A percentile compares a stretch with the other conserved stretches of the same genome.
These are phyloP conservation scores for Crassisporium funariophilum DNA, from an alignment of 768 basidiomycete genomes.

Conservation along the genomic window DNA sequence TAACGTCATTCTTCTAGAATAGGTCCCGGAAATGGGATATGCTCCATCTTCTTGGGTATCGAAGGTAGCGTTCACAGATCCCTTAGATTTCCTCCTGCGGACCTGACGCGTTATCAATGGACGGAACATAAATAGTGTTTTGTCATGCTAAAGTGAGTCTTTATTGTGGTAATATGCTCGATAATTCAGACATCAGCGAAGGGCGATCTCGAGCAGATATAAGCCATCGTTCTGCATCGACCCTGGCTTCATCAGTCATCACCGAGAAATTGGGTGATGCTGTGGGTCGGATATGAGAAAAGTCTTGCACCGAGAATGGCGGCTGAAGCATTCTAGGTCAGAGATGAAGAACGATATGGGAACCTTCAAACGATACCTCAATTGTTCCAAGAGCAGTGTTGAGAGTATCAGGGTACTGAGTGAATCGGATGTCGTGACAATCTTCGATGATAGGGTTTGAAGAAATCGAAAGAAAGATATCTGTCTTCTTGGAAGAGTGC, in stretches of 20 bases:
- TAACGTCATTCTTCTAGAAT: no score
- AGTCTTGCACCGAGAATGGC: constrained; percentile 70
- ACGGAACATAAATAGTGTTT: no score
- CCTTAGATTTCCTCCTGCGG: no score
- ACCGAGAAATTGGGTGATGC: constrained; percentile 79
- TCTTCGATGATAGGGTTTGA: constrained; percentile 85
- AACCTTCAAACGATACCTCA: constrained; percentile 12
- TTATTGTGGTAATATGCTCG: not conserved
- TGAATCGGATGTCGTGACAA: constrained; percentile 63
- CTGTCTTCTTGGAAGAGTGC: constrained; percentile 68
- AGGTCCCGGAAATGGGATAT: no score
- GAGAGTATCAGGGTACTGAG: constrained; percentile 53
- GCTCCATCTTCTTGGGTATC: no score
- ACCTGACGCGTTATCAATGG: no score
- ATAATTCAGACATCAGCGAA: not conserved
- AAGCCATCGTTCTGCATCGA: constrained; percentile 8
- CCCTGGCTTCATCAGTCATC: constrained; percentile 22
- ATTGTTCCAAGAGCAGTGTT: constrained; percentile 18
- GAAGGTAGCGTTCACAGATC: no score
- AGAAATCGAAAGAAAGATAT: constrained; percentile 64
- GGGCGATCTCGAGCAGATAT: not conserved
- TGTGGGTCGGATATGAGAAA: constrained; percentile 77
- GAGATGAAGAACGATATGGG: not conserved
- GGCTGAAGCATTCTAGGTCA: constrained; percentile 33
- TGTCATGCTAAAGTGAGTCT: no score